Evolutionary conservation across 495 filamentous ascomycete species (phyloP), one percentile per base, ranked within the genome.

Genomic region (Aspergillus wentii): DNA sequence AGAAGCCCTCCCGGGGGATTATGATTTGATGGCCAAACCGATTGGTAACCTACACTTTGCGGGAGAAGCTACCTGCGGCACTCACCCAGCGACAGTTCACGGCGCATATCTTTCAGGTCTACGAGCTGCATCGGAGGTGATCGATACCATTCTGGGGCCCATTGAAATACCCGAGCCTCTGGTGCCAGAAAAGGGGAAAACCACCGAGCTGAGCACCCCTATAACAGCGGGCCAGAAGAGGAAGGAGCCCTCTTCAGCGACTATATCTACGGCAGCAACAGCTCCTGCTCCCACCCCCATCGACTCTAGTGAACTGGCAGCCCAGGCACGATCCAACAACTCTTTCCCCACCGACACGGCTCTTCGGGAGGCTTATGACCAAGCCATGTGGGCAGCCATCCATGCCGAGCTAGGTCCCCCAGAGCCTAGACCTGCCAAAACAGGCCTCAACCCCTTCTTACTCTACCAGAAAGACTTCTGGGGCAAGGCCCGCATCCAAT

Each of bases 71-170:
- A 96, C 92, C 3, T 94, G 84, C 57, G 88, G 86, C 31, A 94
- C 88, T 2, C 90, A 99, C 59, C 92, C 92, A 7, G 92, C 92
- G 18, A 97, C 92, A 4, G 92, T 97, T 1, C 92, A 99, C 48
- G 92, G 92, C 5, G 92, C 92, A 5, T 99, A 95, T 57, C 78
- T 99, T 15, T 94, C 89, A 6, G 92, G 92, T 7, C 71, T 96
- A 3, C 80, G 91, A 13, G 91, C 85, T 3, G 92, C 94, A 3
- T 76, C 85, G 13, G 88, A 97, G 41, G 73, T 97, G 1, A 71
- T 94, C 32, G 80, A 86, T 34, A 60, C 79, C 7, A 72, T 94
- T 49, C 57, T 89, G 30, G 94, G 92, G 2, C 84, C 88, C 1
- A 91, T 97, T 43, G 57, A 78, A 18, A 62, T 94, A 7, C 82